Evolutionary conservation across 257 asterid genomes (phyloP), one percentile per base, ranked within the genome.

Genomic region (Apocynum venetum): DNA sequence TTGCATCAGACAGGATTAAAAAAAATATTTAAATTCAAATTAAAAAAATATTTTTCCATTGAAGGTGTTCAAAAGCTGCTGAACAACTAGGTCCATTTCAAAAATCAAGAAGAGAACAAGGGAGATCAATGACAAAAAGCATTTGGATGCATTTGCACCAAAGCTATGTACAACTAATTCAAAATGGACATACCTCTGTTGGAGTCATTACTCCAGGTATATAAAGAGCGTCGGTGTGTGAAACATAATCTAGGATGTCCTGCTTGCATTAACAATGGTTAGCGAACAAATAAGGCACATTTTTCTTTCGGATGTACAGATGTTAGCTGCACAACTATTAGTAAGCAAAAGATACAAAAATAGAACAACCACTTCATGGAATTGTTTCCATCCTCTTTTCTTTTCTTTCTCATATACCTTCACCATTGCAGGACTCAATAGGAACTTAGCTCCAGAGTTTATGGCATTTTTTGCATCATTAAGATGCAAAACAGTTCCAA

Each of bases 131-230:
- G 11, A 72, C 25, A 2, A 31, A 71, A 71, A 15, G 59, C 20
- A 48, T 49, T 71, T 46, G 61, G 44, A 48, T 48, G 60, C 35
- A 2, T 19, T 17, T 43, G 25, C 31, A 49, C 41, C n/a, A 72
- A 52, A 72, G 12, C 31, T 25, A 52, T 72, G 47, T 44, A 7
- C 25, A 14, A 48, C 61, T 15, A 31, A 49, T 46, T 11, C 51
- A 31, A 10, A 31, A 35, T 3, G 2, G 20, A 2, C n/a, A 40
- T 79, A 91, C 97, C 94, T 93, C 98, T 12, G 96, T 89, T 36
- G 98, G 96, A 53, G 98, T 93, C 93, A 88, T 89, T 55, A 84
- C 96, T n/a, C 98, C 98, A 75, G 97, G 98, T 85, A 93, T 87
- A 76, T 89, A 93, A 36, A 91, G 80, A 82, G 89, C 91, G 67